Conservation (phyloP, 768 basidiomycete genomes). For the Neoboletus subvelutipes region DNA sequence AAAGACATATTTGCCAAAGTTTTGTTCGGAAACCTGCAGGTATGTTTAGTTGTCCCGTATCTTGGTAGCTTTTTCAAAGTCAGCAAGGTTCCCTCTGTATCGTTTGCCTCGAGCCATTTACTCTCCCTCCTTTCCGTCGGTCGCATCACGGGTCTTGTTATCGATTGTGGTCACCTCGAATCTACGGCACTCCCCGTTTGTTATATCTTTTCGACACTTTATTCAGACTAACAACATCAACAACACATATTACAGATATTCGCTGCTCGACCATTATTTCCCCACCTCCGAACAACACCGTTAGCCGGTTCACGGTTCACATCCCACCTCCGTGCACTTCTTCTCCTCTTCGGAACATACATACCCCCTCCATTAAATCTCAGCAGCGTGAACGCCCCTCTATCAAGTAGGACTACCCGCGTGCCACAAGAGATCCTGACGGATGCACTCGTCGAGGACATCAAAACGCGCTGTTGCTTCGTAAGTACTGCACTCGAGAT, state of each 20-base stretch:
- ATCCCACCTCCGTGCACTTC: slow-evolving; percentile 74
- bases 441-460: slow-evolving; percentile 80
- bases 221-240: slow-evolving; percentile 5
- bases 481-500: slow-evolving; percentile 64
- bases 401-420: slow-evolving; percentile 58
- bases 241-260: slow-evolving; percentile 65
- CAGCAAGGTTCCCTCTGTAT: slow-evolving; percentile 84
- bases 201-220: slow-evolving; percentile 2
- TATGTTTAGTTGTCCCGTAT: slow-evolving; percentile 25
- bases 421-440: slow-evolving; percentile 81
- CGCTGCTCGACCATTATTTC: slow-evolving; percentile 82
- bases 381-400: slow-evolving; percentile 60
- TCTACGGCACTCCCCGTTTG: slow-evolving; percentile 84
- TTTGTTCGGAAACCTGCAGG: slow-evolving; percentile 89
- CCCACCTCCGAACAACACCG: slow-evolving; percentile 81
- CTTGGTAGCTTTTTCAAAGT: neutral
- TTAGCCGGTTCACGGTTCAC: slow-evolving; percentile 83
- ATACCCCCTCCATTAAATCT: slow-evolving; percentile 77
- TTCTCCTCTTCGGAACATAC: slow-evolving; percentile 82
- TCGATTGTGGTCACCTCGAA: slow-evolving; percentile 92
- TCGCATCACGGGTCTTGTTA: slow-evolving; percentile 87
- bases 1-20: slow-evolving; percentile 87
- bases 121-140: slow-evolving; percentile 85
- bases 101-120: slow-evolving; percentile 87
- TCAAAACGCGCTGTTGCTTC: slow-evolving; percentile 88